phyloP scores from a whole-genome alignment of 331 rosid species.

The Phaseolus coccineus region DNA sequence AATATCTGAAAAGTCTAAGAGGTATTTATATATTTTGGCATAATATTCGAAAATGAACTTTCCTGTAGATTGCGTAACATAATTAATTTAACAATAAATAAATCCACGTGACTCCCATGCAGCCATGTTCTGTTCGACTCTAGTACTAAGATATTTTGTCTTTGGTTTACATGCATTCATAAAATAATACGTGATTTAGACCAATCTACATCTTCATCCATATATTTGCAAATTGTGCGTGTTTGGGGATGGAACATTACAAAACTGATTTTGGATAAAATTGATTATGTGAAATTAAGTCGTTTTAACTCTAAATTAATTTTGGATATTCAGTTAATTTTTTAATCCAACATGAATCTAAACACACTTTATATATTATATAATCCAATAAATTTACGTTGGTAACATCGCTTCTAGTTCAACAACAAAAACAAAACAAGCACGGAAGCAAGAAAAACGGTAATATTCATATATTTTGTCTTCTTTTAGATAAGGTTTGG shows the following conservation, averaged over 20 bases:
- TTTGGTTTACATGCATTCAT: neutral
- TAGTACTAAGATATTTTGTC: neutral
- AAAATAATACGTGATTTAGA: neutral
- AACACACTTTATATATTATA: too few relatives aligned
- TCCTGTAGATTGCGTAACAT: neutral
- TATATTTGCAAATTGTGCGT: neutral
- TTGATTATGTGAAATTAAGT: neutral
- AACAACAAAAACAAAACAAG: neutral
- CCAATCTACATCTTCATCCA: neutral
- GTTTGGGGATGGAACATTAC: neutral
- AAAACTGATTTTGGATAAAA: neutral
- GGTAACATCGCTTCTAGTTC: neutral
- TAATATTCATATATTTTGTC: conserved; percentile 1
- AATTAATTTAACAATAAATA: conserved; percentile 8
- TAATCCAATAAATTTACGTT: neutral
- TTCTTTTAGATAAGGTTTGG: neutral
- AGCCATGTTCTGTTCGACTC: neutral
- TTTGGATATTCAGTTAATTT: neutral
- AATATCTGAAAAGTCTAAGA: conserved; percentile 5
- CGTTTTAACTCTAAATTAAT: neutral
- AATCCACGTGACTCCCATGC: conserved; percentile 31
- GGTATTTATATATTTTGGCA: neutral
- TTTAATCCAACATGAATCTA: neutral
- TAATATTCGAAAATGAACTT: conserved; percentile 3
- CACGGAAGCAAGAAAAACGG: neutral